These are phyloP conservation scores for Alternaria viburni DNA, from an alignment of 2,329 filamentous ascomycete species.

Conservation along the genomic window DNA sequence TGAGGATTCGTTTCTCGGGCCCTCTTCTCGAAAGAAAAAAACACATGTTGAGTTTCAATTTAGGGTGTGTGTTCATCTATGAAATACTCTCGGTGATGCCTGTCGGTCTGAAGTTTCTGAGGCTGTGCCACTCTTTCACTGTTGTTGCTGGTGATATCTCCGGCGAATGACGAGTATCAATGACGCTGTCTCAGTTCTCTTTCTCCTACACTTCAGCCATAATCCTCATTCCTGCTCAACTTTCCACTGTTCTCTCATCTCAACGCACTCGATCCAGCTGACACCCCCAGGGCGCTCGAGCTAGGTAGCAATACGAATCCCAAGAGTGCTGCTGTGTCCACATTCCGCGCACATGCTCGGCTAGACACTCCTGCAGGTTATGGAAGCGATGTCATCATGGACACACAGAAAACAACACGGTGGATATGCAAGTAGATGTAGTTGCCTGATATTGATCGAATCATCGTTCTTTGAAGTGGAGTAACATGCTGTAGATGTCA, in stretches of 20 bases:
- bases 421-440: background rate
- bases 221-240: background rate
- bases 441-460: slow-evolving; percentile 18
- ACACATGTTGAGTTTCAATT: background rate
- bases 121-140: rapidly evolving
- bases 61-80: background rate
- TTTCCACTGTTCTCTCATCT: background rate
- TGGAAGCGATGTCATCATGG: background rate
- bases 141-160: background rate
- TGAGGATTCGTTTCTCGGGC: background rate
- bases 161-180: background rate
- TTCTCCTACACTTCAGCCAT: background rate
- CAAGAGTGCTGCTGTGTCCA: background rate
- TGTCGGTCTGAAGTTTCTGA: background rate
- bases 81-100: background rate
- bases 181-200: background rate
- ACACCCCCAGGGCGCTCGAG: background rate
- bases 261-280: background rate
- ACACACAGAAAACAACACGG: background rate
- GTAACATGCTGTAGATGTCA: slow-evolving; percentile 34
- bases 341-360: background rate
- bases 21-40: background rate
- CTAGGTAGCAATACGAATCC: background rate
- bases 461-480: slow-evolving; percentile 41
- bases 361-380: background rate